Percentiles rank a stretch among this genome's conserved stretches.
Conservation (phyloP, 257 asterid species). For the Leonotis leonurus region DNA sequence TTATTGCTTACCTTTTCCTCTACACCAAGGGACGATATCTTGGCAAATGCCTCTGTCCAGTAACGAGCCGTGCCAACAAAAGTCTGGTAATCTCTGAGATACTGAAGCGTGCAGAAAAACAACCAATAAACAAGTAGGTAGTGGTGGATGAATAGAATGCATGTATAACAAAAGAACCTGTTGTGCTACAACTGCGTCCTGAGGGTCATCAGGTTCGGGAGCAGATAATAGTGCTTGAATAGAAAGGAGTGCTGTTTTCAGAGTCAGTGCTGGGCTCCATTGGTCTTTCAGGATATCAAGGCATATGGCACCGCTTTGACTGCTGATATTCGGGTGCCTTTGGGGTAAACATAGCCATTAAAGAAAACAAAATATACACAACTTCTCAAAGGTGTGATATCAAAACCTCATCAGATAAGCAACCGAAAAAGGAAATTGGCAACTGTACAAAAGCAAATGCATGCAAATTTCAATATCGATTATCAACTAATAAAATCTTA, state of each 20-base stretch:
- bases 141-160: not conserved
- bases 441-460: not conserved
- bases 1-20: slow-evolving; percentile 64
- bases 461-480: not conserved
- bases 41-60: slow-evolving; percentile 98
- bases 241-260: slow-evolving; percentile 95
- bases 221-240: slow-evolving; percentile 90
- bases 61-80: slow-evolving; percentile 85
- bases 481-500: not conserved
- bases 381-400: not conserved
- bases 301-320: slow-evolving; percentile 99
- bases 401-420: not conserved
- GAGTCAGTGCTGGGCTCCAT: slow-evolving; percentile 97
- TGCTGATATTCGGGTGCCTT: slow-evolving; percentile 99
- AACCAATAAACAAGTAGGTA: slow-evolving; percentile 4
- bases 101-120: slow-evolving; percentile 31
- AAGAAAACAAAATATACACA: slow-evolving; percentile 12
- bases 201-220: slow-evolving; percentile 96
- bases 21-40: slow-evolving; percentile 55
- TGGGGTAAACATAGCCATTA: slow-evolving; percentile 18
- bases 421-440: not conserved
- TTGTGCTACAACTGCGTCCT: slow-evolving; percentile 93
- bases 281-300: slow-evolving; percentile 94
- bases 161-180: slow-evolving; percentile 35
- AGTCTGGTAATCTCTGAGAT: slow-evolving; percentile 60